Conservation (phyloP, 768 basidiomycete genomes). For the Boletus rufocinnamomeus region DNA sequence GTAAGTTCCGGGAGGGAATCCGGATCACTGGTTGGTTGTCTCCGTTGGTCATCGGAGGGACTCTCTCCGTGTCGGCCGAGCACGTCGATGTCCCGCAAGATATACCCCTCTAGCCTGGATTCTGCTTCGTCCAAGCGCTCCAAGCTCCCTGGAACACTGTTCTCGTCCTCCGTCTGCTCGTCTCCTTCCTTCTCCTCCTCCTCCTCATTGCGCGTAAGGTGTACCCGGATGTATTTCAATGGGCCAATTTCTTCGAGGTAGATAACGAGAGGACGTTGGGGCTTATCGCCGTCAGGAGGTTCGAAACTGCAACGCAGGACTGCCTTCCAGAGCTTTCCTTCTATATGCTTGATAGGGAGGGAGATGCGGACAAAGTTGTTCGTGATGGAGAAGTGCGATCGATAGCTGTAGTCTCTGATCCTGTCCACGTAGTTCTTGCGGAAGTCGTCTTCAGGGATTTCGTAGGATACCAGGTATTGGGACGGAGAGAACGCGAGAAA, state of each 20-base stretch:
- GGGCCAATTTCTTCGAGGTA: conserved; percentile 22
- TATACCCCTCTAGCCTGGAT: conserved; percentile 10
- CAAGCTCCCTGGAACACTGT: conserved; percentile 21
- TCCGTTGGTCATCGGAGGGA: background rate
- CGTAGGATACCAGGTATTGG: conserved; percentile 21
- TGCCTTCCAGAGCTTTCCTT: conserved; percentile 21
- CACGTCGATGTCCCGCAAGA: conserved; percentile 15
- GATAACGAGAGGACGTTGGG: conserved; percentile 25
- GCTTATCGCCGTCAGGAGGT: conserved; percentile 4
- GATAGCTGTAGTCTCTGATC: conserved; percentile 16
- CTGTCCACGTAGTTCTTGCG: conserved; percentile 20
- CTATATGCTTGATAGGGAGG: conserved; percentile 21
- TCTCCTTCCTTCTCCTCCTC: background rate
- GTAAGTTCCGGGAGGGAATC: conserved; percentile 8
- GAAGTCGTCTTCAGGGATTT: conserved; percentile 25
- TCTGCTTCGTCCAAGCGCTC: conserved; percentile 21
- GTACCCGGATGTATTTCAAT: conserved; percentile 18
- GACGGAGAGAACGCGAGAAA: conserved; percentile 28
- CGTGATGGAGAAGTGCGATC: conserved; percentile 18
- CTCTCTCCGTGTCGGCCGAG: conserved; percentile 4
- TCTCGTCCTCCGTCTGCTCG: background rate
- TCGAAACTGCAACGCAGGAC: conserved; percentile 29
- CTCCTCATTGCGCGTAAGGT: conserved; percentile 2
- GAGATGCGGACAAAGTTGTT: conserved; percentile 27
- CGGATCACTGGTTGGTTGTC: conserved; percentile 3